Base-by-base conservation (phyloP, 345 rosid species). In the Punica granatum region DNA sequence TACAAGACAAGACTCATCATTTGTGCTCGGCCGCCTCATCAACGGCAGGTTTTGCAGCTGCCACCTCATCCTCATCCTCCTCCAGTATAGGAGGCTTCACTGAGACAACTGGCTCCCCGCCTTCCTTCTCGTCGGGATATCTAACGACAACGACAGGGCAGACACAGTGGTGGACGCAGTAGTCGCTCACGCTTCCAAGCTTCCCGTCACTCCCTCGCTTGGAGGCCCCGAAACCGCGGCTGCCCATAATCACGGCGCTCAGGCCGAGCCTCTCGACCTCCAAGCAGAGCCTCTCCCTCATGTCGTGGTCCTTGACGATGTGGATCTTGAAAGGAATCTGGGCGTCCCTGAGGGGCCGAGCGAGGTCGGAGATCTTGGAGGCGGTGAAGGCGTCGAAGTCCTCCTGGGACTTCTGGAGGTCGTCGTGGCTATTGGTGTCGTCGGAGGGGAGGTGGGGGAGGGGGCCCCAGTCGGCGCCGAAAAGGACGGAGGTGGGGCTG, bases 391-490 rank as follows among this genome's bases (percentile, higher is more conserved):
- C 70, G 28, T 74, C 81, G 41, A 69, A 77, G 37, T 77, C 84
- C 3, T 77, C 81, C 72, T 69, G 64, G 42, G 62, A 58, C 65
- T 60, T 69, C n/a, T 31, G 54, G 60, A 66, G 46, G 26, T 60
- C 42, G 32, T 26, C n/a, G 16, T 56, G 64, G 71, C 25, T 19
- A 35, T 21, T 70, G 4, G 75, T 42, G 66, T 72, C 70, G 60
- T 67, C 30, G 69, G 37, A 71, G 75, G 75, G 83, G 76, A 75
- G 83, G 65, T 96, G 75, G 23, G 71, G 56, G 30, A 88, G 88
- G 1, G 98, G 96, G 39, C 97, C 99, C 98, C 99, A 94, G 66
- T 94, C 99, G 60, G 99, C 99, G 65, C 99, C 99, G 74, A 81
- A 91, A 63, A 94, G 92, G 39, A 89, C 92, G 73, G 95, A 89